Base-by-base conservation (phyloP, 768 basidiomycete species). In the Trametes maxima region DNA sequence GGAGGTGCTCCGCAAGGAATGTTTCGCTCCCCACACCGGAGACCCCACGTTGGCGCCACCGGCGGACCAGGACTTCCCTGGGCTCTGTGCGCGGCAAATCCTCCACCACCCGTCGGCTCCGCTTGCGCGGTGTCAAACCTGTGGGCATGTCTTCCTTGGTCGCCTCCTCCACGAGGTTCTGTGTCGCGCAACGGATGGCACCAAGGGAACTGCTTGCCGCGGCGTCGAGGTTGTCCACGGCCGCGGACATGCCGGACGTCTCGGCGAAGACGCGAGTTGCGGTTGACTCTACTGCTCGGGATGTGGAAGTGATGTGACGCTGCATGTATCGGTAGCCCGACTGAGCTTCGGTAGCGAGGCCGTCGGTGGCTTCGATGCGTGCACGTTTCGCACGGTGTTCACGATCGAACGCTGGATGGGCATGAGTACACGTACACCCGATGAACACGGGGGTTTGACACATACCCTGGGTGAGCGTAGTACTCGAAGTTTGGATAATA, bases 111-210 rank as follows among this genome's bases (percentile, higher is more conserved):
- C 87, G 77, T 85, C 89, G 89, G 33, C 74, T 73, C 35, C 89
- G 86, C 77, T 91, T 93, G 47, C 83, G 84, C 37, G 93, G 93
- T 3, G 92, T 94, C 55, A 75, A 75, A 5, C 92, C 92, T 14
- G 87, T 90, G 1, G 89, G 75, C 21, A 75, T 69, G 67, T 94
- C 92, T 56, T 85, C 84, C 57, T 76, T 81, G 8, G 82, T 77
- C 10, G 86, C 90, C 57, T 85, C 78, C 28, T 85, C 81, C 7
- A 79, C 70, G 21, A 93, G 74, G 14, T 77, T 73, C 33, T 80
- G 76, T 2, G 81, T 81, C 1, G 82, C 81, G 21, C 79, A 75
- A 45, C 82, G 81, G 21, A 90, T 71, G 5, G 77, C 71, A 5
- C 77, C 68, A 6, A 94, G 70, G 33, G 82, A 77, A 12, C 73